Evolutionary conservation across 192 early-diverging fungal genomes (phyloP), one percentile per base, ranked within the genome.

Genomic region (Mortierella hygrophila): DNA sequence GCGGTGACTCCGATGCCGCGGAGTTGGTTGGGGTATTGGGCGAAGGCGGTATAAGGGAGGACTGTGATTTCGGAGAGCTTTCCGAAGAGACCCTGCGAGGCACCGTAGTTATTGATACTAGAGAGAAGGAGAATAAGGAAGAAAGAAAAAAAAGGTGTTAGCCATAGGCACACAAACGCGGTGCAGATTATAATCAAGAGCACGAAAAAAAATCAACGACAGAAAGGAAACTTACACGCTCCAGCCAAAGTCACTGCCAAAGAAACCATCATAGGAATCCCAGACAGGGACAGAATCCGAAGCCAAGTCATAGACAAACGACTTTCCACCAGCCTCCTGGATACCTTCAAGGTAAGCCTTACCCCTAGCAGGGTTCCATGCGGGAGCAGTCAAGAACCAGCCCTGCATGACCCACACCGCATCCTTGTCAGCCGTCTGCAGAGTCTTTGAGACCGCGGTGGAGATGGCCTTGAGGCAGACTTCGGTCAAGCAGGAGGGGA

Each of bases 391-490:
- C 78, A 85, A 65, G 74, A 85, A 85, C 83, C 83, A 85, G 18
- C 83, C 78, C 29, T 85, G 83, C 83, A 85, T 85, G 6, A 68
- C 78, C 83, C 83, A 85, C 11, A 85, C 75, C n/a, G 83, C 74
- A 29, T 76, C 75, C 55, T 70, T 72, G 42, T 85, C 69, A 13
- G 57, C 78, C 20, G 26, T 65, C 16, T 80, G 83, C 52, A 85
- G 47, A 7, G 78, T 75, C n/a, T 77, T 70, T 1, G 78, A 77
- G 21, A 85, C 83, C 63, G 70, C 73, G 23, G 37, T 69, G 1
- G 83, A 72, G 23, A 60, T 80, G 3, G 68, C 74, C 68, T 76
- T 79, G 44, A 80, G 16, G 26, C 83, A 85, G 4, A 3, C 83
- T 26, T 78, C 74, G 1, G 83, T 85, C 2, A 35, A 23, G 26